These are phyloP conservation scores for Trichoderma asperellum DNA, from an alignment of 2,329 filamentous ascomycete species.

Conservation along the genomic window DNA sequence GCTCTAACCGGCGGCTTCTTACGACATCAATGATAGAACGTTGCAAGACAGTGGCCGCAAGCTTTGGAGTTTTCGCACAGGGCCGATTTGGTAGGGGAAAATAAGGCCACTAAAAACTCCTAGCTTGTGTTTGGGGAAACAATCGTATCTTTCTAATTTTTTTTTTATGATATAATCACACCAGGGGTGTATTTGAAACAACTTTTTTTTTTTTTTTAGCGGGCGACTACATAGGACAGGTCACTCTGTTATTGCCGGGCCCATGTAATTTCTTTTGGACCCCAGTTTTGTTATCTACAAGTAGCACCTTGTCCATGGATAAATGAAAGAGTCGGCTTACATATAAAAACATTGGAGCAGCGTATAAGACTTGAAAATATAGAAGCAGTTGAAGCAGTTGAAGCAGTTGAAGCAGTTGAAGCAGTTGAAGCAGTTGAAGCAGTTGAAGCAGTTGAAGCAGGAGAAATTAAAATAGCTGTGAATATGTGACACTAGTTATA, in stretches of 20 bases:
- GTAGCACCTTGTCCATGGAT: no score
- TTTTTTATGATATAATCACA: background rate
- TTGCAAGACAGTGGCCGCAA: conserved; percentile 7
- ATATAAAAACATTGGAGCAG: no score
- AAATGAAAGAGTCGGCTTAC: no score
- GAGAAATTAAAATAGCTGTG: no score
- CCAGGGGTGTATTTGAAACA: background rate
- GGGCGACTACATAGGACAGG: background rate
- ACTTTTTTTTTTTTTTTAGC: background rate
- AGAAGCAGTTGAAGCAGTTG: no score
- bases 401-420: no score
- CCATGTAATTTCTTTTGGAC: background rate
- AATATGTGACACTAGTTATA: no score
- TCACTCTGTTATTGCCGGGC: background rate
- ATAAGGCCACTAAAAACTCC: background rate
- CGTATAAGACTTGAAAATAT: no score
- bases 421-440: no score
- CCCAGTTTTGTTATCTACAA: background rate
- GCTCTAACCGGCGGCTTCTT: no score
- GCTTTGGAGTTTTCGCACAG: background rate
- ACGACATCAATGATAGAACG: no score
- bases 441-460: no score
- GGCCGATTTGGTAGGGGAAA: background rate
- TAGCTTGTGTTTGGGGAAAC: background rate
- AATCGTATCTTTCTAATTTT: background rate